Evolutionary conservation across 2,329 filamentous ascomycete genomes (phyloP), one percentile per base, ranked within the genome.

Genomic region (Mycogone perniciosa): DNA sequence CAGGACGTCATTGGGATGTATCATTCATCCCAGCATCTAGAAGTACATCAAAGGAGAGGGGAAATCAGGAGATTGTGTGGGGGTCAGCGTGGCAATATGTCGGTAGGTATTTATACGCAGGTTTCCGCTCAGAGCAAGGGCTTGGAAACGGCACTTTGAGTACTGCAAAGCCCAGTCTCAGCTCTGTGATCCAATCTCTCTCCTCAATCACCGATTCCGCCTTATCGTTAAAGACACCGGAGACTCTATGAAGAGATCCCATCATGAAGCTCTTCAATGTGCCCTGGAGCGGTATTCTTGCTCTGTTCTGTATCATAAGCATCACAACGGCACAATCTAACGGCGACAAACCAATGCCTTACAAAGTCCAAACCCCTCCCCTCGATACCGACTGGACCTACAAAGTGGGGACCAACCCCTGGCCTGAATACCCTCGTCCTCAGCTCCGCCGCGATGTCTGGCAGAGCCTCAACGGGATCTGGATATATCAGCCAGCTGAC

Each of bases 341-440:
- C 20, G 29, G 43, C 11, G 33, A 46, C 33, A 33, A 33, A 2
- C 55, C 59, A 3, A 46, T 50, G 6, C 65, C 66, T 0, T 73
- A 75, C 59, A 53, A 64, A 27, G 62, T 69, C 0, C 61, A 71
- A 50, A 66, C 59, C 6, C 70, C 71, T 10, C 73, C 71, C 0
- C 67, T 76, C 2, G 72, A 75, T 54, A 79, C 75, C 2, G 67
- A 72, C 7, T 81, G 77, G 77, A 81, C 77, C 1, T 63, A 70
- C 49, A 64, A 71, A 5, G 74, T 79, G 20, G 77, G 77, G 33
- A 77, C 68, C 1, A 65, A 75, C 37, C 76, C 78, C 0, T 81
- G 79, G 79, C 76, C 76, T 2, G 76, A 82, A 44, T 73, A 82
- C 55, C 80, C 80, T 7, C 74, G 79, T 0, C 80, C 80, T 3